A percentile compares a stretch with the other conserved stretches of the same genome.
These are phyloP conservation scores for Coemansia sp. DNA, from an alignment of 192 early-diverging fungal species.

Conservation along the genomic window DNA sequence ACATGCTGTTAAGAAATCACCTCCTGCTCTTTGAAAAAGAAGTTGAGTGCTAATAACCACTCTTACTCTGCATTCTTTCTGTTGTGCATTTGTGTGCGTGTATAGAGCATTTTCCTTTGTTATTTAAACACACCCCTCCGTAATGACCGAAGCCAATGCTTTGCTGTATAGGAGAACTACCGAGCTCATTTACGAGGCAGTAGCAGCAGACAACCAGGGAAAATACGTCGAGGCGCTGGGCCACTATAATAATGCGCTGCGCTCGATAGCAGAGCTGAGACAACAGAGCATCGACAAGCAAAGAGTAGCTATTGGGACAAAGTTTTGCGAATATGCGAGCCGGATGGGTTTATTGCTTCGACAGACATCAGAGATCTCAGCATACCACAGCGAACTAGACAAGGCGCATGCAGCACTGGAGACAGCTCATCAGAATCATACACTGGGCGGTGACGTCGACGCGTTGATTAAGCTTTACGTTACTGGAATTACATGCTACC, in stretches of 20 bases:
- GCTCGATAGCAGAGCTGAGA: constrained; percentile 23
- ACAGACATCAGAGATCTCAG: constrained; percentile 11
- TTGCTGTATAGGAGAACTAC: constrained; percentile 33
- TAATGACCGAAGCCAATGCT: constrained; percentile 19
- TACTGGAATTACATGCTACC: constrained; percentile 32
- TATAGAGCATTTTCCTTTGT: not conserved
- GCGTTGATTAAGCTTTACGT: constrained; percentile 26
- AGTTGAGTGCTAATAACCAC: not conserved
- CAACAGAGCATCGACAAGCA: constrained; percentile 4
- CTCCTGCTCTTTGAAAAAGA: too few species aligned
- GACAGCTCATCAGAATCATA: constrained; percentile 14
- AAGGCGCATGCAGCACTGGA: constrained; percentile 21
- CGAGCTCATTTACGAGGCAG: constrained; percentile 30
- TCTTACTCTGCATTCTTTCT: not conserved
- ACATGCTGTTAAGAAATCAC: too few species aligned
- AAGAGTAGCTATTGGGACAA: constrained; percentile 17
- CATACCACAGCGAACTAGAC: constrained; percentile 12
- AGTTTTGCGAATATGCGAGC: constrained; percentile 46
- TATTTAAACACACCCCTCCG: not conserved
- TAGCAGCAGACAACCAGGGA: constrained; percentile 33
- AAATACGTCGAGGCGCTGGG: constrained; percentile 16
- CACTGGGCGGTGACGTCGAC: constrained; percentile 6
- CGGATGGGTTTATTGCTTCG: constrained; percentile 23
- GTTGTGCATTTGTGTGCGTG: not conserved
- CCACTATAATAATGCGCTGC: constrained; percentile 31